Base-by-base conservation (phyloP, 371 early-diverging fungal genomes). In the Circinella umbellata region DNA sequence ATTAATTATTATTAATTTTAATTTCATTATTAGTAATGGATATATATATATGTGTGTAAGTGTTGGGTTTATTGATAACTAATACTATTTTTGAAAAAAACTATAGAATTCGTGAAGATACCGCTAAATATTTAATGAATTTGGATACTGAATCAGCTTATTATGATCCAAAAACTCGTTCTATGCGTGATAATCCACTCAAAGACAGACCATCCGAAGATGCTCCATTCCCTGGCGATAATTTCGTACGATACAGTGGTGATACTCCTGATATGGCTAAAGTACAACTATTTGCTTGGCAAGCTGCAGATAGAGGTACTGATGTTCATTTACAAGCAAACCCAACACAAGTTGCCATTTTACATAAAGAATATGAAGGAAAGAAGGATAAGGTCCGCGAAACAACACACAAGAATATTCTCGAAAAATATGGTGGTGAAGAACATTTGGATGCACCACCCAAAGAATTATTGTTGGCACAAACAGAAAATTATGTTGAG, bases 121-220 rank as follows among this genome's bases (percentile, higher is more conserved):
- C 96, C 10, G 97, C 99, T 54, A 99, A 99, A 81, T 99, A 99
- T 76, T 85, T 99, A 63, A 86, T 92, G 64, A 98, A 98, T 80
- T 79, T 98, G 70, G 96, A 97, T 74, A 88, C 91, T n/a, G 89
- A 97, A 69, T 95, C 96, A 1, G 99, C 98, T 1, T 92, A 96
- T 84, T 99, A 99, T 76, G 98, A 99, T 82, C 99, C 99, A 39
- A 99, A 99, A 80, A 95, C 99, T 9, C 91, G 99, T 54, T 96
- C 98, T 4, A 98, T 98, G 99, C 92, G 97, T 75, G 98, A 96
- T 60, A 96, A 97, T 80, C 98, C 98, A 18, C 79, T 90, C 61
- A 85, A 86, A 63, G 92, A 90, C 35, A 88, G 87, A 61, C 86
- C 86, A 38, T 82, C 90, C 18, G 84, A 82, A 38, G 85, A 85